phyloP scores from a whole-genome alignment of 2,329 filamentous ascomycete species.

The Paracorniculantispora psalliotae region DNA sequence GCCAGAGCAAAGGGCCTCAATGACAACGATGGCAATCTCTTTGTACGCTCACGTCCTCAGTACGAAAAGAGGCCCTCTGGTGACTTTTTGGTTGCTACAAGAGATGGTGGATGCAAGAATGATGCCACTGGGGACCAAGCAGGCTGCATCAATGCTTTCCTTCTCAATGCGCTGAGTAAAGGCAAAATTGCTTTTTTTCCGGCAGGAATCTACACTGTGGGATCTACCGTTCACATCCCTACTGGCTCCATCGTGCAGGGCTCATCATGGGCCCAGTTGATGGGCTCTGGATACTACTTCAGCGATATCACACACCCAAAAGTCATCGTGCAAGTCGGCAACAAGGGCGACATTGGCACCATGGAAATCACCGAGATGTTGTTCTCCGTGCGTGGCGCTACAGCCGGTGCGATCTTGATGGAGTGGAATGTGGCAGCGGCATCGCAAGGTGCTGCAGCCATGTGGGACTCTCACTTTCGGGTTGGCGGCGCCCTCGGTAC shows the following conservation, averaged over 20 bases:
- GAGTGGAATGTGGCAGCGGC: conserved; percentile 64
- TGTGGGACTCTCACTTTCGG: conserved; percentile 38
- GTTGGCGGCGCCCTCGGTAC: conserved; percentile 31
- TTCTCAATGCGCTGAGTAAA: conserved; percentile 3
- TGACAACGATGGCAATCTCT: conserved; percentile 20
- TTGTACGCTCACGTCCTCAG: conserved; percentile 27
- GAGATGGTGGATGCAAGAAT: conserved; percentile 30
- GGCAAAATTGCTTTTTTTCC: conserved; percentile 21
- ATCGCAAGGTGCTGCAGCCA: conserved; percentile 37
- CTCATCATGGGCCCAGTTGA: conserved; percentile 55
- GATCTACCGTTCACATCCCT: conserved; percentile 39
- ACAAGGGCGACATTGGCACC: conserved; percentile 52
- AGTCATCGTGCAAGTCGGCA: conserved; percentile 62
- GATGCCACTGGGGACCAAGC: conserved; percentile 30
- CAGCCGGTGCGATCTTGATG: conserved; percentile 65
- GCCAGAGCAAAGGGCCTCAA: conserved; percentile 10
- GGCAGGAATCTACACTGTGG: conserved; percentile 23
- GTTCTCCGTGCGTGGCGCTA: conserved; percentile 59
- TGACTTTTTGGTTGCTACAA: conserved; percentile 34
- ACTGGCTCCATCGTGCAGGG: conserved; percentile 47
- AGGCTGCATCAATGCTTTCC: conserved; percentile 20
- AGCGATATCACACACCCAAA: conserved; percentile 55
- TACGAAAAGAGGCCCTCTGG: conserved; percentile 23
- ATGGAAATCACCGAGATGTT: conserved; percentile 68
- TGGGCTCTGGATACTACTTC: conserved; percentile 63